Conservation (phyloP, 2,329 filamentous ascomycete genomes). For the Bretziella fagacearum region DNA sequence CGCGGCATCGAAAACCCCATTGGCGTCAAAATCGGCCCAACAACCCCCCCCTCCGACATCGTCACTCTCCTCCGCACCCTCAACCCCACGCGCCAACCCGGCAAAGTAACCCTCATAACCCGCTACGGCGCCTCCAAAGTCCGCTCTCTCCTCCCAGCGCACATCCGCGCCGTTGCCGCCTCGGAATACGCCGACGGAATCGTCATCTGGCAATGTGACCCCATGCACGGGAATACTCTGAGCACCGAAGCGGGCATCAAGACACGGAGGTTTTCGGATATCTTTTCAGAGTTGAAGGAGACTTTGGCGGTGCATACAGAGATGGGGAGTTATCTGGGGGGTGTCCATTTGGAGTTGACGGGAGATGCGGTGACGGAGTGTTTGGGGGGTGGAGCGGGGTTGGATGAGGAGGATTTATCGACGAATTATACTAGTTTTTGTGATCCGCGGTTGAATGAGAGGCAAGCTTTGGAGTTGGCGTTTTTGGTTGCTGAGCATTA, state of each 20-base stretch:
- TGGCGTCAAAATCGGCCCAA: constrained; percentile 88
- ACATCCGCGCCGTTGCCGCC: constrained; percentile 76
- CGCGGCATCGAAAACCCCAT: constrained; percentile 91
- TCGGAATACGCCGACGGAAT: constrained; percentile 52
- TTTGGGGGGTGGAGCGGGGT: constrained; percentile 69
- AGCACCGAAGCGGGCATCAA: constrained; percentile 66
- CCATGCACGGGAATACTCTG: constrained; percentile 80
- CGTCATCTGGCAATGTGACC: constrained; percentile 87
- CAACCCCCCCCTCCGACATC: constrained; percentile 60
- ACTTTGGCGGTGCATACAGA: constrained; percentile 73
- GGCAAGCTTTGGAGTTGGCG: constrained; percentile 87
- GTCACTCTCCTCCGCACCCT: constrained; percentile 65
- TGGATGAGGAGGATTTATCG: constrained; percentile 75
- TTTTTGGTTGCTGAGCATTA: constrained; percentile 83
- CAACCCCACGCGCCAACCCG: constrained; percentile 65
- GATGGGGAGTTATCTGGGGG: constrained; percentile 72
- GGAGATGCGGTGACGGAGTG: constrained; percentile 96
- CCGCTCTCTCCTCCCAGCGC: constrained; percentile 53
- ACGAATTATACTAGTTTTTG: constrained; percentile 93
- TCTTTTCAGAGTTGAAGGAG: constrained; percentile 70
- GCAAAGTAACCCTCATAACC: constrained; percentile 92
- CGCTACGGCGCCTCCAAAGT: constrained; percentile 77
- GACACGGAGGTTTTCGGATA: constrained; percentile 79
- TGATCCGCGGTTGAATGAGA: constrained; percentile 89
- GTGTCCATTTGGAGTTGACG: constrained; percentile 87